Base-by-base conservation (phyloP, 352 stramenopile genomes). In the Thraustochytrium striatum region DNA sequence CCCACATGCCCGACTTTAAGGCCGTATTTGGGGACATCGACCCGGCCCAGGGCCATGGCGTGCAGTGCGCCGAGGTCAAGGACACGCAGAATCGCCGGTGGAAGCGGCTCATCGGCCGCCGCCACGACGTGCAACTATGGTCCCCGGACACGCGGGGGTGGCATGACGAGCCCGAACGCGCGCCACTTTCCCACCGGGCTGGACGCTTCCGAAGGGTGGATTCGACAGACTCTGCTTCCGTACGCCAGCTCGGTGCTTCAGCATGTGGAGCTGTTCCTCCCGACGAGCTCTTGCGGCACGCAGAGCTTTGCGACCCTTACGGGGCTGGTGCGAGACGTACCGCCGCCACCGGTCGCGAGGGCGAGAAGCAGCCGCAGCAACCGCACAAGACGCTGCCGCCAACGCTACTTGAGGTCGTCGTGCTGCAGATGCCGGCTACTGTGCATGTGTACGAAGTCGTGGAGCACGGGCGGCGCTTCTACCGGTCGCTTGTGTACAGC, bases 381-480 rank as follows among this genome's bases (percentile, higher is more conserved):
- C 38, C 59, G 2, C 39, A 47, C 5, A 5, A 30, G 13, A 33
- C 5, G 1, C 44, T 52, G 36, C 16, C 59, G 33, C 59, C 59
- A 28, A 72, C 41, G 0, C 93, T 99, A 55, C 99, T 99, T 80
- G 96, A 99, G 86, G 91, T 99, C 53, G 86, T 99, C 25, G 93
- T 98, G 3, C 97, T 96, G 70, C 88, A 95, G 81, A 83, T 97
- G 47, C 91, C 90, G 52, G 89, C 89, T 8, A 89, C 96, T 30
- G 91, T 99, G 44, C 94, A 98, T 47, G 89, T 99, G 25, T 99
- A 96, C 85, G 93, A 97, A 58, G 88, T 99, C 28, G 89, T 98
- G 9, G 96, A 97, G 59, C 92, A 99, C 83, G 97, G 94, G 2
- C 89, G 96, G 25, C 88, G 95, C 16, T 92, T 98, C 81, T 97